A percentile compares a stretch with the other conserved stretches of the same genome.
These are phyloP conservation scores for Stenogyne calaminthoides DNA, from an alignment of 305 asterid genomes.

Conservation along the genomic window DNA sequence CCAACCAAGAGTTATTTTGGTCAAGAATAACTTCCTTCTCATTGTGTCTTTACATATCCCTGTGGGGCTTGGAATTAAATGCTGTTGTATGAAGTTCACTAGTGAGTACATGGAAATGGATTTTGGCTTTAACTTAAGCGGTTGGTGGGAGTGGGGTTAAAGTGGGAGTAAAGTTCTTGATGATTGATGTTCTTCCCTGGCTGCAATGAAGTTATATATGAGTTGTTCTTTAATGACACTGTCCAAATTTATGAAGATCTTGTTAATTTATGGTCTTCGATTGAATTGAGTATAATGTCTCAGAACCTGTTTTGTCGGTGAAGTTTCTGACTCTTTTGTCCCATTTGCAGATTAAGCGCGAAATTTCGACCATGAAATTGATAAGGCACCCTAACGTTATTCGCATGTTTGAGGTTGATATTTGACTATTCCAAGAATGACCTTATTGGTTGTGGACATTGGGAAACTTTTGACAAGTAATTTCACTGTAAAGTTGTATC, in stretches of 20 bases:
- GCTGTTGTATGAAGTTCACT: not conserved
- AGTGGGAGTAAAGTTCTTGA: not conserved
- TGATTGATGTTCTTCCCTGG: not conserved
- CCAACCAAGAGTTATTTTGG: not conserved
- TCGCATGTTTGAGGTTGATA: conserved; percentile 85
- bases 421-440: conserved; percentile 4
- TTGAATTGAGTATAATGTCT: not conserved
- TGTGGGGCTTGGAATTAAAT: not conserved
- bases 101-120: not conserved
- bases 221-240: not conserved
- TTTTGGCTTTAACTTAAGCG: too few relatives aligned
- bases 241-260: not conserved
- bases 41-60: not conserved
- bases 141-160: not conserved
- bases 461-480: not conserved
- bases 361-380: too few relatives aligned
- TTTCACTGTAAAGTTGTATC: conserved; percentile 7
- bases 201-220: not conserved
- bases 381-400: conserved; percentile 95
- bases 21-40: not conserved
- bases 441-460: too few relatives aligned
- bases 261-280: not conserved
- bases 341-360: conserved; percentile 83
- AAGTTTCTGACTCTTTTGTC: conserved; percentile 2
- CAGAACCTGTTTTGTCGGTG: not conserved